These are phyloP conservation scores for Isatis tinctoria DNA, from an alignment of 345 rosid genomes.

Conservation along the genomic window DNA sequence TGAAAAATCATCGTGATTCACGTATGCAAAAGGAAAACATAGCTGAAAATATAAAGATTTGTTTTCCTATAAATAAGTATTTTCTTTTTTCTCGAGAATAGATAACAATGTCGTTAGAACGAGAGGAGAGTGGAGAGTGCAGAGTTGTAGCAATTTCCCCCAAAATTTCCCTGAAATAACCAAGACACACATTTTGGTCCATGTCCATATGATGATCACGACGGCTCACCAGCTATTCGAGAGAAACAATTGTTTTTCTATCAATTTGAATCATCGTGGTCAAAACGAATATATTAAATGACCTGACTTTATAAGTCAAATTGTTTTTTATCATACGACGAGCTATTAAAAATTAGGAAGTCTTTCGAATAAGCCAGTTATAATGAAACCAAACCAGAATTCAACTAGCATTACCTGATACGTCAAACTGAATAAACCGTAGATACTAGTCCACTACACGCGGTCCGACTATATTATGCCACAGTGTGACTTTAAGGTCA, in stretches of 20 bases:
- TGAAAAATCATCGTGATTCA: neutral
- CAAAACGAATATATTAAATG: conserved; percentile 6
- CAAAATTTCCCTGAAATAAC: conserved; percentile 22
- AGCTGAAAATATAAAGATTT: neutral
- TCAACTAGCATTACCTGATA: conserved; percentile 6
- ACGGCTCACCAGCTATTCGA: neutral
- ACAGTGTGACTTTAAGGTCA: conserved; percentile 6
- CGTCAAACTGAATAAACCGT: conserved; percentile 16
- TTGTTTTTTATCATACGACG: neutral
- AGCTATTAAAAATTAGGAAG: conserved; percentile 5
- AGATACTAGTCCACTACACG: neutral
- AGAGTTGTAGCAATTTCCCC: conserved; percentile 17
- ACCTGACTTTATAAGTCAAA: conserved; percentile 25
- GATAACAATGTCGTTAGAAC: neutral
- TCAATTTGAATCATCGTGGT: neutral
- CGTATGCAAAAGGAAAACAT: neutral
- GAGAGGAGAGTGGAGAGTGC: neutral
- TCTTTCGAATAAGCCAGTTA: conserved; percentile 18
- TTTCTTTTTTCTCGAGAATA: neutral
- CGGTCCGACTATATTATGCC: neutral
- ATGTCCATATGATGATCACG: conserved; percentile 25
- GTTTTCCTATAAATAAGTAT: neutral
- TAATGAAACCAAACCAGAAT: conserved; percentile 8
- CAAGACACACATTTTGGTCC: neutral
- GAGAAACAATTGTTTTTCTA: neutral